Percentiles rank a stretch among this genome's conserved stretches.
Evolutionary conservation across 2,329 filamentous ascomycete genomes (phyloP).

Genomic region (Botrytis sinoallii): DNA sequence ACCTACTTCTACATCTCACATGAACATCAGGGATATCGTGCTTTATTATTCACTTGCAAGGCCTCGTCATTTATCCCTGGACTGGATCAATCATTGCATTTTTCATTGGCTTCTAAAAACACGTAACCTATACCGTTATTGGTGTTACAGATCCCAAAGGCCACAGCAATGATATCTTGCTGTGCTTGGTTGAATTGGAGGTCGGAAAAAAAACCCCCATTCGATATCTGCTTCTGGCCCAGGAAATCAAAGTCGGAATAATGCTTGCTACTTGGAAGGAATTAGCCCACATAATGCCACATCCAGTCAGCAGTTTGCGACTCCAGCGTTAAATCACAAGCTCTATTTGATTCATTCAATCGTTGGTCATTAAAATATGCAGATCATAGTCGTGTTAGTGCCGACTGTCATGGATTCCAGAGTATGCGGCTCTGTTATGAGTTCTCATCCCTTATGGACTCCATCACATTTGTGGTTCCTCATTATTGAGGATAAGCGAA

Average conservation of each 20-base stretch:
- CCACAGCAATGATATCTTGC: not conserved
- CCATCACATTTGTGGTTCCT: not conserved
- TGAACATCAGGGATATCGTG: not conserved
- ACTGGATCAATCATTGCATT: not conserved
- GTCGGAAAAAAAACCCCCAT: too few species aligned
- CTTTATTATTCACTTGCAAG: not conserved
- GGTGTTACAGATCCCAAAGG: too few species aligned
- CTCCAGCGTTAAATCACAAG: not conserved
- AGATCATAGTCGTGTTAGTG: not conserved
- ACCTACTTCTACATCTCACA: not conserved
- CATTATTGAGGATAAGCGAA: not conserved
- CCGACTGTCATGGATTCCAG: not conserved
- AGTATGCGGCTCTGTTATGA: not conserved
- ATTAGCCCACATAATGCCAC: not conserved
- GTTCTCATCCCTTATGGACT: not conserved
- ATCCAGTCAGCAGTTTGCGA: not conserved
- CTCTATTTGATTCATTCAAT: not conserved
- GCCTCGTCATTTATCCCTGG: not conserved
- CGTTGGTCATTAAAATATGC: not conserved
- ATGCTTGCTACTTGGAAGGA: not conserved
- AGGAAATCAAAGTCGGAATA: not conserved
- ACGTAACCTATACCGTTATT: too few species aligned
- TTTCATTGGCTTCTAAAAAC: not conserved
- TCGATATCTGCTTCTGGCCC: not conserved
- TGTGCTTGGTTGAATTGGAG: not conserved